Base-by-base conservation (phyloP, 2,329 filamentous ascomycete species). In the Hypoxylon sp. region DNA sequence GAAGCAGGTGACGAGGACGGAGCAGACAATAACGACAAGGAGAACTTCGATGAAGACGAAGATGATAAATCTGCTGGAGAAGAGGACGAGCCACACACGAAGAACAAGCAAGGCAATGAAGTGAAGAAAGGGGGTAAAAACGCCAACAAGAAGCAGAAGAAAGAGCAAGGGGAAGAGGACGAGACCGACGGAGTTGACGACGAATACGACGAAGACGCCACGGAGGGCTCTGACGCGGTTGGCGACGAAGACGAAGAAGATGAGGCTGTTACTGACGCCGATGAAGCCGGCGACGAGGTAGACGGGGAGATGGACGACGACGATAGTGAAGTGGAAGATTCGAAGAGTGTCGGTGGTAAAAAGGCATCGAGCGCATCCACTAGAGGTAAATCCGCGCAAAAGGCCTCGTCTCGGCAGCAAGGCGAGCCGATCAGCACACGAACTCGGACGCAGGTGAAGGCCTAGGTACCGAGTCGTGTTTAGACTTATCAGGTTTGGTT, bases 131-230 rank as follows among this genome's bases (percentile, higher is more conserved):
- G 65, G 13, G 65, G 65, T 0, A 69, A 70, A 42, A 55, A 55
- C 4, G 65, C 64, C n/a, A 71, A 67, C 21, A 72, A 72, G 62
- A 68, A 60, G 31, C 68, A 69, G 46, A 72, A 70, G 56, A 60
- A 8, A 9, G 46, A 51, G 2, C 58, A 72, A 3, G 67, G 71
- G 35, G 65, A 64, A 38, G 55, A 58, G 18, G 21, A 53, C 3
- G 60, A 35, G 2, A 66, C 70, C 31, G 65, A 64, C 37, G 58
- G 55, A n/a, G 27, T 50, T 3, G 57, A 62, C 23, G 59, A 37
- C 6, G 51, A 27, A 29, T 46, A 58, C 11, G 54, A 60, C 17
- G 26, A 31, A 2, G 13, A 31, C 4, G 40, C 4, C 51, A 29
- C 26, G 26, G 11, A 29, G n/a, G n/a, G n/a, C n/a, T n/a, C n/a